Percentiles rank a stretch among this genome's conserved stretches.
phyloP scores from a whole-genome alignment of 306 rosid species.

The Prosopis cineraria region DNA sequence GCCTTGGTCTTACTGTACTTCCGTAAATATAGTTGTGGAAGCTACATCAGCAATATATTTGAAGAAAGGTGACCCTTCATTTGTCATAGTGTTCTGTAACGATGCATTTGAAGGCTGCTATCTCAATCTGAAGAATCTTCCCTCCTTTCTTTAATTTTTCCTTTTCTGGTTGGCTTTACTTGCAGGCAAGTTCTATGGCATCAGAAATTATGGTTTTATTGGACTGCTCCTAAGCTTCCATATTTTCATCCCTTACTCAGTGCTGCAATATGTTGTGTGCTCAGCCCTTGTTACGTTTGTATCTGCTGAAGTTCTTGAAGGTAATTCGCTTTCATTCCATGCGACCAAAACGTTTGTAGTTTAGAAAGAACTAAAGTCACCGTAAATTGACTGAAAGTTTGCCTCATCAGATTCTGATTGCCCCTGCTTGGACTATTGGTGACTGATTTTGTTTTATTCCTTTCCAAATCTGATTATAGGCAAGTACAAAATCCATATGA shows the following conservation, averaged over 20 bases:
- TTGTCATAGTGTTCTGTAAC: neutral
- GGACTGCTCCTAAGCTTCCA: constrained; percentile 83
- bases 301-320: constrained; percentile 89
- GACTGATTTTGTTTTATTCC: neutral
- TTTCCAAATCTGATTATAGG: neutral
- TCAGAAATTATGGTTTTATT: constrained; percentile 77
- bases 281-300: constrained; percentile 84
- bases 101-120: neutral
- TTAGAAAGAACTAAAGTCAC: neutral
- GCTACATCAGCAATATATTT: constrained; percentile 84
- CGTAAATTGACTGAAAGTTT: constrained; percentile 1
- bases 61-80: constrained; percentile 79
- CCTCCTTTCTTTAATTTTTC: neutral
- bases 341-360: neutral
- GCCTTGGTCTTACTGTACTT: constrained; percentile 91
- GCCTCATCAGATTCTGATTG: constrained; percentile 8
- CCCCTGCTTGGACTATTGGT: constrained; percentile 9
- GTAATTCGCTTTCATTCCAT: constrained; percentile 41
- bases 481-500: neutral
- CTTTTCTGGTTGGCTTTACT: constrained; percentile 30
- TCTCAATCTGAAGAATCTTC: neutral
- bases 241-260: constrained; percentile 58
- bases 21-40: constrained; percentile 84
- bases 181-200: constrained; percentile 80
- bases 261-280: constrained; percentile 79